Evolutionary conservation across 306 rosid species (phyloP), one percentile per base, ranked within the genome.

Genomic region (Inga leiocalycina): DNA sequence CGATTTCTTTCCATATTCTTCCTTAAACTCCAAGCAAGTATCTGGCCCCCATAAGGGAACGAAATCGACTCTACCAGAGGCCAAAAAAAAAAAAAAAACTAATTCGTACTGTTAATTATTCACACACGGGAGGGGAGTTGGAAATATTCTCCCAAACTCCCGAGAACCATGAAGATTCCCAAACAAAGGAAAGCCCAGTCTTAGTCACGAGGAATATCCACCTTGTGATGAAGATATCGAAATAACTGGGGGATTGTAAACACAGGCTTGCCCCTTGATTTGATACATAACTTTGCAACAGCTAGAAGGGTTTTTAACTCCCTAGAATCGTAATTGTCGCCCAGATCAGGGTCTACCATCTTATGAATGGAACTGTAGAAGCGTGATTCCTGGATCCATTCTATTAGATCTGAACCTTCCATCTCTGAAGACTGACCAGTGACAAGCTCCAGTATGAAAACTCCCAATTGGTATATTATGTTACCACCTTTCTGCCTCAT

Each of bases 271-370:
- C 89, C 91, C 83, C 83, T 86, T 64, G 96, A 91, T 88, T 85
- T 90, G 79, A 92, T 88, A 81, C 99, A 95, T 75, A 93, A 66
- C 87, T 92, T 95, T 24, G 99, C 99, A 84, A 95, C 89, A 35
- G 88, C 90, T 30, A 95, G 92, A 80, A 95, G 98, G 71, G 77
- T 93, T 84, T 88, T 91, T 43, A 91, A 91, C 85, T 91, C 99
- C 78, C 80, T 89, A 57, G 89, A 86, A 80, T 93, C 87, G 74
- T 88, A 95, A 45, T 82, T 79, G 81, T 90, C 87, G 72, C 98
- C 99, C 19, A 95, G 91, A 79, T 95, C 98, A 10, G 99, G 99
- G 78, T 95, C 99, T 77, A 95, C 84, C 99, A 95, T 95, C 77
- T 93, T 91, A 85, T 91, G 88, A 72, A 95, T 88, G 37, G 98